Evolutionary conservation across 306 rosid species (phyloP).

Genomic region (Glycyrrhiza uralensis): DNA sequence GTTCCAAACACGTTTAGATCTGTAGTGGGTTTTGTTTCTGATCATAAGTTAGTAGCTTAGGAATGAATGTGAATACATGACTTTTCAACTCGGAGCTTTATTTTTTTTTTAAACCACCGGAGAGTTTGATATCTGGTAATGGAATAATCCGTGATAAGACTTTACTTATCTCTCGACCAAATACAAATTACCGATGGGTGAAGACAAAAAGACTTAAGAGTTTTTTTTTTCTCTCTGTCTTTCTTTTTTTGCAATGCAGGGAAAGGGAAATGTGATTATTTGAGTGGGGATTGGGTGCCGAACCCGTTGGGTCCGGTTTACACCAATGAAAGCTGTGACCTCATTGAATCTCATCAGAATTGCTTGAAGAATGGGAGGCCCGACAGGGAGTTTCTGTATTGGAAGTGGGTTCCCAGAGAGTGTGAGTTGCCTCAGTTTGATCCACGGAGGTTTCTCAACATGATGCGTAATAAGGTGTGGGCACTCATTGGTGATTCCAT

Average conservation of each 20-base stretch:
- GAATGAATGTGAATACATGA: not conserved
- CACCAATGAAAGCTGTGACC: slow-evolving; percentile 67
- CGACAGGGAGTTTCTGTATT: slow-evolving; percentile 60
- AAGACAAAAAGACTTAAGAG: too few species aligned
- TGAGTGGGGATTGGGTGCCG: slow-evolving; percentile 80
- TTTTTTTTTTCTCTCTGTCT: not conserved
- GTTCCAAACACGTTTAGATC: not conserved
- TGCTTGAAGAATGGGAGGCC: slow-evolving; percentile 90
- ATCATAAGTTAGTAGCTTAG: not conserved
- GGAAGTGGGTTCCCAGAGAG: slow-evolving; percentile 83
- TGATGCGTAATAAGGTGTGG: slow-evolving; percentile 78
- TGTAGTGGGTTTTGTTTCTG: not conserved
- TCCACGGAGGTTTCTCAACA: slow-evolving; percentile 58
- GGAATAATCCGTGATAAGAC: too few species aligned
- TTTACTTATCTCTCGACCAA: too few species aligned
- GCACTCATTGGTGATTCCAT: slow-evolving; percentile 94
- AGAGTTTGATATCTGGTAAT: too few species aligned
- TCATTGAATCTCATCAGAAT: slow-evolving; percentile 82
- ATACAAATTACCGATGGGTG: too few species aligned
- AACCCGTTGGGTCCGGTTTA: slow-evolving; percentile 63
- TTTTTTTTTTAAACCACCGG: too few species aligned
- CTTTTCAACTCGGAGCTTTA: not conserved
- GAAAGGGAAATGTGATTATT: slow-evolving; percentile 74
- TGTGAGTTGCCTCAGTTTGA: slow-evolving; percentile 68
- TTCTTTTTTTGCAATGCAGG: slow-evolving; percentile 35